Evolutionary conservation across 371 early-diverging fungal species (phyloP), one percentile per base, ranked within the genome.

Genomic region (Vairimorpha necatrix): DNA sequence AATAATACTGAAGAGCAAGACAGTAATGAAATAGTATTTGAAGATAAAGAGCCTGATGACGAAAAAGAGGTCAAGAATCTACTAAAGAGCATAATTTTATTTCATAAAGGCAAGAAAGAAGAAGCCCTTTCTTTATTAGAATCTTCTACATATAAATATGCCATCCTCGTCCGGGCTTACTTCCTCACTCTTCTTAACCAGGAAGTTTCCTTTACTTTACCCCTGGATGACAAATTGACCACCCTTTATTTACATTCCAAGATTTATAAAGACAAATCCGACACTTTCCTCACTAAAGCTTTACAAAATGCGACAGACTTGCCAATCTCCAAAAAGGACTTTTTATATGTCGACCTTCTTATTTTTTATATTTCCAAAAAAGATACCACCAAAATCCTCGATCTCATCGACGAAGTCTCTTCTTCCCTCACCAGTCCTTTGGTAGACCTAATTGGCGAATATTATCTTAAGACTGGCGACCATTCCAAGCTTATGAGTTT

Each of bases 181-280:
- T 61, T 71, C 1, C 32, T 42, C 13, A 22, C 60, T 14, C 9
- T 58, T 0, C 38, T 38, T 9, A 46, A 42, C 7, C 14, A 3
- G 14, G 13, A 56, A 9, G 30, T 28, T 4, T 28, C 58, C 2
- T 26, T 3, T 2, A 47, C 61, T 36, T 42, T 58, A 33, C 54
- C 42, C 9, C 30, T 53, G n/a, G 71, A 71, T 30, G 61, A 71
- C 61, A 42, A 71, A 32, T 42, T 28, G n/a, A 71, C 34, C 3
- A 71, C 33, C 16, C 54, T 61, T n/a, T 56, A 47, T 18, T 58
- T 71, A 16, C 14, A 54, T 22, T 61, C 36, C 4, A 71, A 71
- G 61, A 71, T 58, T 30, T 42, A 36, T 28, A 38, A 60, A 9
- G 61, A 60, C n/a, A 16, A 42, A 30, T 71, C 48, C 20, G 42